phyloP scores from a whole-genome alignment of 1,284 basidiomycete genomes.

The Rhodotorula sp. region DNA sequence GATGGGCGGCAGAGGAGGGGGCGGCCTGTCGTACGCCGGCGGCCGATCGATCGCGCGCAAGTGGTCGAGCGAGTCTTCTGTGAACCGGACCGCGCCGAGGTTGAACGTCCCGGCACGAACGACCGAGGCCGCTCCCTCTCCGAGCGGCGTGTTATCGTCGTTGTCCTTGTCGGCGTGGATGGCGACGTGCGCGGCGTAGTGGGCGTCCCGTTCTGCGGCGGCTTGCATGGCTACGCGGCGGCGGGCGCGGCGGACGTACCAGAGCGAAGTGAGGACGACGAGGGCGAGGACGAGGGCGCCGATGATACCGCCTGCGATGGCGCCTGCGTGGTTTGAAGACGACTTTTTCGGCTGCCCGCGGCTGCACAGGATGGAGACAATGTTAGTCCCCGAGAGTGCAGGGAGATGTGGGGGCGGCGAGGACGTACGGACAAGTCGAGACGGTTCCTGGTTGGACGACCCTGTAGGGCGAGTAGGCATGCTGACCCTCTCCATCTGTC shows the following conservation, averaged over 20 bases:
- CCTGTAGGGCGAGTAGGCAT: constrained; percentile 20
- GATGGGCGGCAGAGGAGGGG: neutral
- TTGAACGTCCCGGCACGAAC: constrained; percentile 32
- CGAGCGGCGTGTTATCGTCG: constrained; percentile 1
- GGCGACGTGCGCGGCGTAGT: neutral
- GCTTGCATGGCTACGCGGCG: neutral
- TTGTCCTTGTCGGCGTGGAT: neutral
- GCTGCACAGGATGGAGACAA: too few species aligned
- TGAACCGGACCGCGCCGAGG: constrained; percentile 27
- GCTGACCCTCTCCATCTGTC: neutral
- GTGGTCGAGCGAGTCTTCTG: constrained; percentile 17
- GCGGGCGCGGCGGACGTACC: constrained; percentile 10
- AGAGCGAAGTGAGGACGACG: constrained; percentile 2
- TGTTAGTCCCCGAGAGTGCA: too few species aligned
- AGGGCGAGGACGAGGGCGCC: constrained; percentile 10
- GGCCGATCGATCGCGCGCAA: constrained; percentile 23
- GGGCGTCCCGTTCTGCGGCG: too few species aligned
- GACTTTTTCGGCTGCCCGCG: neutral
- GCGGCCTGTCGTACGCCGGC: constrained; percentile 13
- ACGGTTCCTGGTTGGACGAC: constrained; percentile 21
- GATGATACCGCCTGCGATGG: constrained; percentile 23
- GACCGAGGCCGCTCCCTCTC: constrained; percentile 3
- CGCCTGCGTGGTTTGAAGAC: constrained; percentile 1
- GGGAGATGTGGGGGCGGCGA: too few species aligned
- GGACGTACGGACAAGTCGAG: constrained; percentile 24